Conservation (phyloP, 2,329 filamentous ascomycete species). For the Xylaria sp. region DNA sequence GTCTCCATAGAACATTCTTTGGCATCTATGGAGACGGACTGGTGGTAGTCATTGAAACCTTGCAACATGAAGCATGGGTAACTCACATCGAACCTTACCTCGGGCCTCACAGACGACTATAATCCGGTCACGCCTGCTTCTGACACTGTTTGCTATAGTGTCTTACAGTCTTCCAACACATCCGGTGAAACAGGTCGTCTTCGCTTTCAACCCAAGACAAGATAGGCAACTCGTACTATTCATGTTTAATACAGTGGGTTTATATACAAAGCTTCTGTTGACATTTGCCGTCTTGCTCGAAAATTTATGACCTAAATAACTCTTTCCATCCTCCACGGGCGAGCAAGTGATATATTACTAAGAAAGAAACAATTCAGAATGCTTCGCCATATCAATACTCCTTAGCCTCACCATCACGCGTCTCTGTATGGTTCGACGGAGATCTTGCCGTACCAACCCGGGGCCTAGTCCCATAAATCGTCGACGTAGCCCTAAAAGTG, state of each 20-base stretch:
- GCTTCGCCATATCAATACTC: too few species aligned
- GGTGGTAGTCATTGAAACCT: not conserved
- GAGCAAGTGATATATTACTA: not conserved
- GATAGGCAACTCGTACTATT: slow-evolving; percentile 32
- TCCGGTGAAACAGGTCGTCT: slow-evolving; percentile 29
- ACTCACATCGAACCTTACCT: slow-evolving; percentile 30
- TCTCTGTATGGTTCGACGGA: too few species aligned
- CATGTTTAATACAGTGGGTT: slow-evolving; percentile 34
- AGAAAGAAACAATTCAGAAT: not conserved
- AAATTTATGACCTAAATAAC: not conserved
- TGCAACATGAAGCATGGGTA: too few species aligned
- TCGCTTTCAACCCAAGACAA: slow-evolving; percentile 31
- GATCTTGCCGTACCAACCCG: too few species aligned
- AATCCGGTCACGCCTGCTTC: slow-evolving; percentile 32
- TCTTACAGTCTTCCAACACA: slow-evolving; percentile 36
- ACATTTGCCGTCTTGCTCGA: not conserved
- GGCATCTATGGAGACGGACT: not conserved
- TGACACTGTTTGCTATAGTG: slow-evolving; percentile 37
- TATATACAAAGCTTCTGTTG: slow-evolving; percentile 38
- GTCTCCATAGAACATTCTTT: not conserved
- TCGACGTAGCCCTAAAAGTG: slow-evolving; percentile 31
- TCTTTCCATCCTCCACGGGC: not conserved
- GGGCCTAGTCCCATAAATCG: too few species aligned
- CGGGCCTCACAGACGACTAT: slow-evolving; percentile 34
- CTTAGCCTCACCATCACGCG: not conserved